Evolutionary conservation across 176 grass and related monocot genomes (phyloP).

Genomic region (Paspalum notatum): DNA sequence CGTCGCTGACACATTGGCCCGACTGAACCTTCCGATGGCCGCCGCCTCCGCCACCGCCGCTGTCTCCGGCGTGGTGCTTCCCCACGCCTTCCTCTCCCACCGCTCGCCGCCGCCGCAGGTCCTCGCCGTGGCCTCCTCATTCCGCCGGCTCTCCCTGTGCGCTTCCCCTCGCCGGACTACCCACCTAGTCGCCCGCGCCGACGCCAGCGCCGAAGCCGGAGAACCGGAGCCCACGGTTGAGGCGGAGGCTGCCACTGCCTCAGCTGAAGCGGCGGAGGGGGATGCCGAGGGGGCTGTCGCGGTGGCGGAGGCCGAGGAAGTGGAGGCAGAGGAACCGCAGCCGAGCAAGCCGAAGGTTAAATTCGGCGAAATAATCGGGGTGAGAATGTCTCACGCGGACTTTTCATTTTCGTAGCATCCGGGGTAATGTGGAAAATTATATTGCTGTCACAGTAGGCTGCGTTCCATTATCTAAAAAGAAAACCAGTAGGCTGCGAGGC

Average conservation of each 20-base stretch:
- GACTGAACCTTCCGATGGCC: slow-evolving; percentile 46
- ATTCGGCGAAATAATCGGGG: slow-evolving; percentile 93
- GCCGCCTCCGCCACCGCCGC: slow-evolving; percentile 44
- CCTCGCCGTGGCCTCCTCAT: slow-evolving; percentile 44
- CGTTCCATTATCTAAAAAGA: no score
- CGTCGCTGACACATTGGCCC: slow-evolving; percentile 39
- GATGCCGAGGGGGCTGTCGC: slow-evolving; percentile 44
- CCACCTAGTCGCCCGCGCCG: slow-evolving; percentile 42
- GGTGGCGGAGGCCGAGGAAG: slow-evolving; percentile 35
- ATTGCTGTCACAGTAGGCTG: background rate
- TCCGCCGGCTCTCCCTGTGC: slow-evolving; percentile 56
- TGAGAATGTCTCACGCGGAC: slow-evolving; percentile 33
- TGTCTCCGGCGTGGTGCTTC: slow-evolving; percentile 41
- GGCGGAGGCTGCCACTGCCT: slow-evolving; percentile 19
- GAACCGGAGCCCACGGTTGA: slow-evolving; percentile 32
- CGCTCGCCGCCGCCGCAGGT: slow-evolving; percentile 39
- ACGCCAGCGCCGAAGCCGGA: slow-evolving; percentile 37
- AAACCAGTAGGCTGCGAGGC: background rate
- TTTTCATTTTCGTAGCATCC: background rate
- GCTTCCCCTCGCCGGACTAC: slow-evolving; percentile 46
- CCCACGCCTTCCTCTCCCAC: slow-evolving; percentile 40
- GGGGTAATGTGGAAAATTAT: background rate
- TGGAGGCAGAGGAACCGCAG: slow-evolving; percentile 47
- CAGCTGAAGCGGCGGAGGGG: slow-evolving; percentile 52
- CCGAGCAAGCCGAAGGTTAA: slow-evolving; percentile 64